Evolutionary conservation across 2,329 filamentous ascomycete species (phyloP).

Genomic region (Paraphaeosphaeria minitans): DNA sequence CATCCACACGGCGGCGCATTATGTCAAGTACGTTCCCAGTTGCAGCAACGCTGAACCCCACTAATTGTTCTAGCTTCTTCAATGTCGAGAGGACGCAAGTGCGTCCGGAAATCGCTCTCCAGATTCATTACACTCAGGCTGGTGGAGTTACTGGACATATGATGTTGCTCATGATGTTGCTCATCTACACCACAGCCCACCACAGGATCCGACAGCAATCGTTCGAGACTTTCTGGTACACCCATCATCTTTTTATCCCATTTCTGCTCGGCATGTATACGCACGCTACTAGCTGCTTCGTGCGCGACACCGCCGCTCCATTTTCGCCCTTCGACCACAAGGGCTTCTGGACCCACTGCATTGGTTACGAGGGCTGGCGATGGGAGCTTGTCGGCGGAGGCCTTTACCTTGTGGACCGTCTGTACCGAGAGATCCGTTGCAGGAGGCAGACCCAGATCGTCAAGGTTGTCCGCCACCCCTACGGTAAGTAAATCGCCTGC

Average conservation of each 20-base stretch:
- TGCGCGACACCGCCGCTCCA: conserved; percentile 74
- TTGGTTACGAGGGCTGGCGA: conserved; percentile 95
- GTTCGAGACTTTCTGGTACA: conserved; percentile 99
- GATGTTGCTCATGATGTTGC: conserved; percentile 98
- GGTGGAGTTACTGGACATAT: conserved; percentile 95
- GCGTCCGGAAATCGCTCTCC: conserved; percentile 76
- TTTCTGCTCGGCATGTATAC: conserved; percentile 95
- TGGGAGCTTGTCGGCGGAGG: conserved; percentile 91
- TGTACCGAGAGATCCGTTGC: conserved; percentile 89
- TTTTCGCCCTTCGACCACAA: conserved; percentile 84
- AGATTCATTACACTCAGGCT: conserved; percentile 89
- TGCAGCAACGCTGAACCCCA: background rate
- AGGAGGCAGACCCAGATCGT: conserved; percentile 86
- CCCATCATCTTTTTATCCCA: conserved; percentile 96
- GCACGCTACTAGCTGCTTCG: conserved; percentile 94
- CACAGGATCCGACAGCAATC: conserved; percentile 93
- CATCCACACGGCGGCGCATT: conserved; percentile 79
- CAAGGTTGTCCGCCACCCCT: conserved; percentile 93
- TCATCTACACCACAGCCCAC: conserved; percentile 97
- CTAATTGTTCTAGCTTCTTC: conserved; percentile 72
- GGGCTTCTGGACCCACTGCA: conserved; percentile 86
- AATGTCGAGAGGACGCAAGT: conserved; percentile 89
- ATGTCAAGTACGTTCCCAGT: conserved; percentile 76
- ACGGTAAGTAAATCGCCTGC: conserved; percentile 63
- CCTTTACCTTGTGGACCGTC: conserved; percentile 83